Percentiles rank a stretch among this genome's conserved stretches.
These are phyloP conservation scores for Tricholoma flavovirens DNA, from an alignment of 768 basidiomycete species.

Conservation along the genomic window DNA sequence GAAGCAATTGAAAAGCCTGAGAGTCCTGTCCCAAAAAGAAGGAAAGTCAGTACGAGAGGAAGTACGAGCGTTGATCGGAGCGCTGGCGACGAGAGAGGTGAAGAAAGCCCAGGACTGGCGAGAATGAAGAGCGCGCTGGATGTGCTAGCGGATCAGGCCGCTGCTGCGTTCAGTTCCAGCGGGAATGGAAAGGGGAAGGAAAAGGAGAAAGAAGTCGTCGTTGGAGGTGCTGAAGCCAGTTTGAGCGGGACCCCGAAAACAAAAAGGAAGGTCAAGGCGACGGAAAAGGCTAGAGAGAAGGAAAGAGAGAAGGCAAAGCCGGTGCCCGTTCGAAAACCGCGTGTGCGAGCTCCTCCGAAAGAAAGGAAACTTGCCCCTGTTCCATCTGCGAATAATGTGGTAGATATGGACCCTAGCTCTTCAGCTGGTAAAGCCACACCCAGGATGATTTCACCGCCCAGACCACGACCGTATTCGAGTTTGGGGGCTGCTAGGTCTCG, in stretches of 20 bases:
- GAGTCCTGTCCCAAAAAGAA: constrained; percentile 29
- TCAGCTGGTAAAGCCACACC: constrained; percentile 7
- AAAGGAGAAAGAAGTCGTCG: constrained; percentile 10
- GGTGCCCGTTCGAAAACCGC: constrained; percentile 9
- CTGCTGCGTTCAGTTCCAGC: constrained; percentile 44
- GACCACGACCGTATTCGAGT: constrained; percentile 1
- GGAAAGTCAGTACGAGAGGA: constrained; percentile 18
- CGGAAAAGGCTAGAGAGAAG: constrained; percentile 18
- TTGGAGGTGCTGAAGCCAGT: constrained; percentile 1
- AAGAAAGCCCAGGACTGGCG: constrained; percentile 14
- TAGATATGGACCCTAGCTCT: background rate
- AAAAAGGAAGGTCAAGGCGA: constrained; percentile 6
- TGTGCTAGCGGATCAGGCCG: constrained; percentile 63
- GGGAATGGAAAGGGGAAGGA: constrained; percentile 17
- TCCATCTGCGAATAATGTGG: background rate
- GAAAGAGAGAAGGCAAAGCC: constrained; percentile 12
- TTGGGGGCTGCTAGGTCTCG: background rate
- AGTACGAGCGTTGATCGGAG: background rate
- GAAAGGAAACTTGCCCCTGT: constrained; percentile 3
- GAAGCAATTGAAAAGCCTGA: constrained; percentile 26
- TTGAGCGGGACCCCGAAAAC: background rate
- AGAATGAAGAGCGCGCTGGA: constrained; percentile 54
- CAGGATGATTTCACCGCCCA: constrained; percentile 23
- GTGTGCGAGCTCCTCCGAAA: constrained; percentile 1
- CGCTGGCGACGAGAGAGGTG: constrained; percentile 5